A percentile compares a stretch with the other conserved stretches of the same genome.
These are phyloP conservation scores for Inga laurina DNA, from an alignment of 306 rosid species.

Conservation along the genomic window DNA sequence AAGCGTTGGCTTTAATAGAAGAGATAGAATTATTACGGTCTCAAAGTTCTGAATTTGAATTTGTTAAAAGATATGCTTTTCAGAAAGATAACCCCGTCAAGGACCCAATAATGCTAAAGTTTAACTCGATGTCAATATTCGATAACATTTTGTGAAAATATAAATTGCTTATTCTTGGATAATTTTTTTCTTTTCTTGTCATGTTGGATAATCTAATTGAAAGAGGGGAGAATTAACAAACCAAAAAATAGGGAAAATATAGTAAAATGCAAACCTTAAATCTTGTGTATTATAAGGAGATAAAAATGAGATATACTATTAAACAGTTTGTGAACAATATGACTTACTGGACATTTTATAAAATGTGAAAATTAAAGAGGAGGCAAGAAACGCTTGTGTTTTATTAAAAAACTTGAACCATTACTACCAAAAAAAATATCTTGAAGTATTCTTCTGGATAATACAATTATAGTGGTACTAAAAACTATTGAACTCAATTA, in stretches of 20 bases:
- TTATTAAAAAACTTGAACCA: background rate
- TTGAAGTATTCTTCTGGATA: slow-evolving; percentile 2
- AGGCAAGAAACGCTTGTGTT: background rate
- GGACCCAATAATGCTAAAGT: background rate
- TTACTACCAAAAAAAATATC: background rate
- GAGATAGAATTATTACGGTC: background rate
- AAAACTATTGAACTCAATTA: slow-evolving; percentile 8
- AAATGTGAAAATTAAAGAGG: background rate
- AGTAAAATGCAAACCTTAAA: background rate
- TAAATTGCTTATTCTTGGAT: background rate
- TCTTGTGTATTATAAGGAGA: background rate
- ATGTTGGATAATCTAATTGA: background rate
- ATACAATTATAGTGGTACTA: background rate
- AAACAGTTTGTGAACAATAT: background rate
- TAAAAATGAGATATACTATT: background rate
- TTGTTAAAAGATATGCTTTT: no score
- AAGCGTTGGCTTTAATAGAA: background rate
- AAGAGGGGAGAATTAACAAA: background rate
- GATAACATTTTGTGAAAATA: no score
- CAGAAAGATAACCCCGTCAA: no score
- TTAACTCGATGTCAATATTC: background rate
- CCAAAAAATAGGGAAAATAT: background rate
- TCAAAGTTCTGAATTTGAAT: background rate
- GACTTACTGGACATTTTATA: background rate
- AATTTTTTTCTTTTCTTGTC: background rate